Evolutionary conservation across 2,329 filamentous ascomycete genomes (phyloP).

Genomic region (Fusarium haematococcum): DNA sequence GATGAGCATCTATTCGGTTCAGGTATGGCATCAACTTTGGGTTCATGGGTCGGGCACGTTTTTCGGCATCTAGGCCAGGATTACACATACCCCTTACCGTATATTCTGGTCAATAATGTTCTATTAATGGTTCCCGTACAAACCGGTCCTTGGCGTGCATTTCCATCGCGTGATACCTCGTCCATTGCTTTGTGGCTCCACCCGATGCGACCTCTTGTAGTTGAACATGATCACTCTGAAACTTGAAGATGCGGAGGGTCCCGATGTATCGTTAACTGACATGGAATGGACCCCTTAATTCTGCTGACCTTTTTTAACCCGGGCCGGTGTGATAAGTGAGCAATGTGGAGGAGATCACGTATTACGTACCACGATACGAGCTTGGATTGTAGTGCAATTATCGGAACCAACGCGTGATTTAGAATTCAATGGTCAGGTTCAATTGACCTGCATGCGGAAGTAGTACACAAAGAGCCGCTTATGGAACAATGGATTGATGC

Average conservation of each 20-base stretch:
- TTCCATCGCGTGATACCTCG: neutral
- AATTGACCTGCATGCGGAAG: neutral
- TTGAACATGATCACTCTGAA: neutral
- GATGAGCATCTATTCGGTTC: constrained; percentile 1
- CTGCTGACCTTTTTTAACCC: neutral
- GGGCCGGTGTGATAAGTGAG: neutral
- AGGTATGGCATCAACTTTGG: neutral
- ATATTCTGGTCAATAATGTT: constrained; percentile 41
- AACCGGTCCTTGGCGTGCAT: neutral
- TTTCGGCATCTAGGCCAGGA: constrained; percentile 37
- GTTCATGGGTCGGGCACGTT: constrained; percentile 18
- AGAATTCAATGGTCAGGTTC: neutral
- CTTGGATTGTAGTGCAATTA: neutral
- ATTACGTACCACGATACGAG: neutral
- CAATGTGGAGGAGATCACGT: neutral
- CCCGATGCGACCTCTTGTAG: neutral
- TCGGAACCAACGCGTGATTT: neutral
- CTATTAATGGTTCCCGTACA: constrained; percentile 24
- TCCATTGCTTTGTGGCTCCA: neutral
- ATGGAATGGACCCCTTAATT: neutral
- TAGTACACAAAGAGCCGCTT: neutral
- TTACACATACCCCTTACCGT: constrained; percentile 46
- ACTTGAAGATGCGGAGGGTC: neutral
- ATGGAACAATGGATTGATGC: neutral
- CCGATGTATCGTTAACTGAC: neutral